Base-by-base conservation (phyloP, 208 protist genomes). In the Jaenimonas drosophilae region DNA sequence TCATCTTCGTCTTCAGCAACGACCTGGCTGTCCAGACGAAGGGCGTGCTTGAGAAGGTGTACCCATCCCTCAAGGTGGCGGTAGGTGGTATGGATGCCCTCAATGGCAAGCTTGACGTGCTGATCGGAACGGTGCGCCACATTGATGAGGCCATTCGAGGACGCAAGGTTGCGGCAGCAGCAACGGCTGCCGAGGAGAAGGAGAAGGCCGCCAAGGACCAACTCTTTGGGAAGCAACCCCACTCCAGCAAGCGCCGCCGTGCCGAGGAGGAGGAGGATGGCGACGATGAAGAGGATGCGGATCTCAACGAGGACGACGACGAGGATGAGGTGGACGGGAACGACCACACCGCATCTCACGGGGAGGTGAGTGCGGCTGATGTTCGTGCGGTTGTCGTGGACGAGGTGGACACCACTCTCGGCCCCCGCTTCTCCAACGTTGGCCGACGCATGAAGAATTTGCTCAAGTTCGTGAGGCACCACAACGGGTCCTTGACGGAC, bases 391-490 rank as follows among this genome's bases (percentile, higher is more conserved):
- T 94, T 45, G 86, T 94, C 9, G 64, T 94, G 19, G 86, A 94
- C 48, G 86, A 94, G 58, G 86, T 94, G 25, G 86, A 94, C 65
- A 63, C 64, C 12, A 94, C 86, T 2, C 74, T 94, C 21, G 86
- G 86, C 20, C 86, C 86, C 3, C 80, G 76, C 48, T 94, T 91
- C 70, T 83, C 74, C n/a, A 70, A 66, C 34, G 36, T 76, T 23
- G 86, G 86, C 12, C 77, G 86, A 11, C 86, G 86, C 49, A 88
- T 94, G 75, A 83, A 85, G 59, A 88, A 87, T 38, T 48, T 94
- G 30, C 59, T 94, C 25, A 82, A 82, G 49, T 70, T 65, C 27
- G 65, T 94, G 7, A 76, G 86, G 14, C 50, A 53, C 4, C 68
- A 77, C 7, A 90, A 94, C 56, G 86, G 86, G 19, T 76, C 86